Conservation (phyloP, 2,329 filamentous ascomycete genomes). For the Pyricularia grisea region DNA sequence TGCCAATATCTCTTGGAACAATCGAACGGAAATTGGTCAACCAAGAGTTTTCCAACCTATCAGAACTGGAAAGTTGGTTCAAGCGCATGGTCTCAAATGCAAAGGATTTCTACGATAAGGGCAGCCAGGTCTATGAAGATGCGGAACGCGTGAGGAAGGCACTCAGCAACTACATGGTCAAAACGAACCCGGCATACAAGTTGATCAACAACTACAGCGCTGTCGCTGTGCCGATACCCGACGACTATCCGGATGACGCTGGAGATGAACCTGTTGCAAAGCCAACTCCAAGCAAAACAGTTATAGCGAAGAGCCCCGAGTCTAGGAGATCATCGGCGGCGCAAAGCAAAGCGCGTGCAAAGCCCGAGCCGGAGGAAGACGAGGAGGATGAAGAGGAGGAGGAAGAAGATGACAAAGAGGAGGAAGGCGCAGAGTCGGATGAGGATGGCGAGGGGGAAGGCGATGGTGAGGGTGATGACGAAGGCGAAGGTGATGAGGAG, state of each 20-base stretch:
- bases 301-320: constrained; percentile 6
- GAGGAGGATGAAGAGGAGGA: constrained; percentile 19
- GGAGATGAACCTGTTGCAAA: constrained; percentile 6
- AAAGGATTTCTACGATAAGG: constrained; percentile 72
- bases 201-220: constrained; percentile 56
- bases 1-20: constrained; percentile 70
- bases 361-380: constrained; percentile 16
- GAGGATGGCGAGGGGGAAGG: constrained; percentile 9
- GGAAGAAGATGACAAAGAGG: constrained; percentile 10
- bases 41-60: constrained; percentile 59
- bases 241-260: constrained; percentile 21
- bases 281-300: constrained; percentile 8
- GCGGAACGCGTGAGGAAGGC: constrained; percentile 81
- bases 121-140: constrained; percentile 67
- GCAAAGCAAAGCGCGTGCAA: constrained; percentile 5
- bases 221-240: constrained; percentile 62
- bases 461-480: constrained; percentile 19
- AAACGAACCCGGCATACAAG: constrained; percentile 75
- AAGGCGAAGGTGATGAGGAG: constrained; percentile 12
- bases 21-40: constrained; percentile 67
- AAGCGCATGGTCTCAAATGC: constrained; percentile 84
- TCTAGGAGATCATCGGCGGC: background rate
- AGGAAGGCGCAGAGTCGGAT: constrained; percentile 11
- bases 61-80: constrained; percentile 72
- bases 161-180: constrained; percentile 79